These are phyloP conservation scores for Boletus pseudo-olivaceus DNA, from an alignment of 768 basidiomycete genomes.

Conservation along the genomic window DNA sequence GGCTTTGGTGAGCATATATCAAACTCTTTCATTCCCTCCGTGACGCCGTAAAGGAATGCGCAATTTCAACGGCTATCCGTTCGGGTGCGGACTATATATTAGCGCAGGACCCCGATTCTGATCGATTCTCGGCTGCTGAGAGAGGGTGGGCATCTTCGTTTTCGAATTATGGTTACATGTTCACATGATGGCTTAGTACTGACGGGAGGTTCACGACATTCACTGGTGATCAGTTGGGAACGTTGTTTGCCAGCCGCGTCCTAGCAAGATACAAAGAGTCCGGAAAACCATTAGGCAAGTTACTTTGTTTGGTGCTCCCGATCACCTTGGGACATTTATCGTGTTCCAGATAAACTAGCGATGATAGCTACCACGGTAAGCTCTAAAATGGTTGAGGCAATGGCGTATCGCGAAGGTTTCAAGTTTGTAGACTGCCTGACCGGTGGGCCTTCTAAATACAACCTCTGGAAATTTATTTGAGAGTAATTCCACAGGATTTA, in stretches of 20 bases:
- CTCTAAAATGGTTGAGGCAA: constrained; percentile 82
- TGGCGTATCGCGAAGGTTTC: constrained; percentile 76
- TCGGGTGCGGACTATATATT: constrained; percentile 61
- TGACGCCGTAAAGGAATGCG: constrained; percentile 55
- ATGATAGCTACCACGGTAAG: constrained; percentile 91
- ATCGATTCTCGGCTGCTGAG: constrained; percentile 78
- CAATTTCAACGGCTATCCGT: constrained; percentile 57
- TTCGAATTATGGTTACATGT: neutral
- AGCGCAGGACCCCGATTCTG: constrained; percentile 88
- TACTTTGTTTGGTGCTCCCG: constrained; percentile 25
- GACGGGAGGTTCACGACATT: constrained; percentile 65
- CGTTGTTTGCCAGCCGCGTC: constrained; percentile 47
- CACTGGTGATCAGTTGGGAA: constrained; percentile 83
- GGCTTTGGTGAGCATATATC: constrained; percentile 40
- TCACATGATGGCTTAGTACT: constrained; percentile 4
- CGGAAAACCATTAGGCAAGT: constrained; percentile 42
- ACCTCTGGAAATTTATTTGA: neutral
- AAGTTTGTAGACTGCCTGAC: constrained; percentile 83
- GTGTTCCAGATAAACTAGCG: constrained; percentile 54
- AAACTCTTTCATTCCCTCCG: neutral
- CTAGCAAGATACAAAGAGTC: constrained; percentile 43
- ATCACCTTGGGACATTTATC: constrained; percentile 39
- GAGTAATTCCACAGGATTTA: constrained; percentile 59
- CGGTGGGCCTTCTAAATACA: constrained; percentile 38
- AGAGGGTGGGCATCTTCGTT: constrained; percentile 42